phyloP scores from a whole-genome alignment of 148 eudicot genomes.

The Rhododendron molle region DNA sequence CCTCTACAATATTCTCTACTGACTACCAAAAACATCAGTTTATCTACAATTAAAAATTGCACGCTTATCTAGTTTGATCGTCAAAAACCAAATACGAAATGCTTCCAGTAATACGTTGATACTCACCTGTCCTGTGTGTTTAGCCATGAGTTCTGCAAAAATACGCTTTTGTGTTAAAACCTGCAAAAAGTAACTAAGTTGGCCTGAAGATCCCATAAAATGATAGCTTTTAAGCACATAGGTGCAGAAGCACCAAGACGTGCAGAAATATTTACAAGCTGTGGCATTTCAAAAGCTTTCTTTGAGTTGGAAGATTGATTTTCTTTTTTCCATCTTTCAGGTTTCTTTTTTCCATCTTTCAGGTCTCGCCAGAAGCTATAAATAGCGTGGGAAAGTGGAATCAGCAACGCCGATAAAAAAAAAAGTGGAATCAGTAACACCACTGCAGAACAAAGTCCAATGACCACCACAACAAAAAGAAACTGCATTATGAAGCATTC shows the following conservation, averaged over 20 bases:
- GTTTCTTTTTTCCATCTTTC: neutral
- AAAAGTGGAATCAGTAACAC: neutral
- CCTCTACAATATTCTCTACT: conserved; percentile 52
- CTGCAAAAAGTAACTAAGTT: conserved; percentile 37
- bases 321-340: neutral
- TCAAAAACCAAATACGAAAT: neutral
- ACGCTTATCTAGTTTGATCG: neutral
- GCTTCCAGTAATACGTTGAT: conserved; percentile 5
- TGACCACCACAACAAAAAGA: neutral
- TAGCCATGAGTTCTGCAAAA: conserved; percentile 60
- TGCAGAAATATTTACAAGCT: neutral
- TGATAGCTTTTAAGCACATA: neutral
- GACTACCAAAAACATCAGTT: conserved; percentile 46
- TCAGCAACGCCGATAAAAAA: neutral
- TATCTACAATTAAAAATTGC: conserved; percentile 2
- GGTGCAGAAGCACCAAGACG: neutral
- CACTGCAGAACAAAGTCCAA: neutral
- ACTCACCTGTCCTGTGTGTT: conserved; percentile 92
- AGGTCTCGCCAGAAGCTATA: neutral
- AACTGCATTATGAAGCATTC: neutral
- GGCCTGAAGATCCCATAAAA: neutral
- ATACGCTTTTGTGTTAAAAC: conserved; percentile 61
- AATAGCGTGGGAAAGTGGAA: neutral
- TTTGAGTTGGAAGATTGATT: neutral
- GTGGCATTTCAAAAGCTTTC: neutral